phyloP scores from a whole-genome alignment of 225 moss, liverwort and hornwort species.

The Thuidium tamariscinum region DNA sequence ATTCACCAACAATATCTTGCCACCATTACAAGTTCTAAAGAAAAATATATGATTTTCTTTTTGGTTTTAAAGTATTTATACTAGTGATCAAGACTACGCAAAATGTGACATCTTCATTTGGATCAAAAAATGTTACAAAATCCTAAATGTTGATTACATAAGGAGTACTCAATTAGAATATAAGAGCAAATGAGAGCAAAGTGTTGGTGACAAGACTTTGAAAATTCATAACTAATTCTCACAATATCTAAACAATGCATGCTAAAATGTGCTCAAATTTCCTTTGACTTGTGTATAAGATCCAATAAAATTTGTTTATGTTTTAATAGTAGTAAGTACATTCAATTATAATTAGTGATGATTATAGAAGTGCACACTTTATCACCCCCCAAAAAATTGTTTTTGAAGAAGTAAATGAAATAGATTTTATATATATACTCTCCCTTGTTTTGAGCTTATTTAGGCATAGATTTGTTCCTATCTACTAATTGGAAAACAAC shows the following conservation, averaged over 20 bases:
- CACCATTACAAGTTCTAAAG: too few species aligned
- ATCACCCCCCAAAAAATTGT: not conserved
- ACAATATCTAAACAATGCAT: not conserved
- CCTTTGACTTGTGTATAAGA: not conserved
- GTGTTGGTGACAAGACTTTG: not conserved
- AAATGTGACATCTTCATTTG: not conserved
- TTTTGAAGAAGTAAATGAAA: not conserved
- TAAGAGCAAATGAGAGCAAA: rapidly evolving
- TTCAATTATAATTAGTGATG: not conserved
- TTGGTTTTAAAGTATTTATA: not conserved
- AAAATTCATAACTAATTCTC: not conserved
- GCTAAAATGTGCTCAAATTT: rapidly evolving
- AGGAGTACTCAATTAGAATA: not conserved
- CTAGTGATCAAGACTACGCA: not conserved
- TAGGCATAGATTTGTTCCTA: too few species aligned
- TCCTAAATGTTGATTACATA: not conserved
- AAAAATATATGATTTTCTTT: too few species aligned
- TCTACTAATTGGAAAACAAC: too few species aligned
- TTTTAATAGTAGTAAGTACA: not conserved
- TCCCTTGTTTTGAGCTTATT: too few species aligned
- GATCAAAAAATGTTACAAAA: not conserved
- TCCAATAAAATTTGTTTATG: not conserved
- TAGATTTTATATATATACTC: not conserved
- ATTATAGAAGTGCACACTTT: not conserved
- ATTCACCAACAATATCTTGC: too few species aligned